Evolutionary conservation across 495 filamentous ascomycete genomes (phyloP).

Genomic region (Clohesyomyces aquaticus): DNA sequence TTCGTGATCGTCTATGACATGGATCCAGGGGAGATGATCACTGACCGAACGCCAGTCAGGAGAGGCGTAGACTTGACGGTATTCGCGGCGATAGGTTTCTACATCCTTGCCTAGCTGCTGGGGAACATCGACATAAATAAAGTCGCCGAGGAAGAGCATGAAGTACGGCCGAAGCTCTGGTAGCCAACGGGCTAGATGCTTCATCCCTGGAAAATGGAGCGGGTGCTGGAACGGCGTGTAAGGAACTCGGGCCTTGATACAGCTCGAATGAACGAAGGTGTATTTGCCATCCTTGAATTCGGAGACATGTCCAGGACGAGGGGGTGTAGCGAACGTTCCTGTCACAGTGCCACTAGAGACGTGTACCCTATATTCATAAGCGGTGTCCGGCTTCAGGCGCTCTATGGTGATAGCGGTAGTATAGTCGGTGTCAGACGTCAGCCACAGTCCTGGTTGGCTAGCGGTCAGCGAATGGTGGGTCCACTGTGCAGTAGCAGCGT

Average conservation of each 20-base stretch:
- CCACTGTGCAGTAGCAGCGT: slow-evolving; percentile 39
- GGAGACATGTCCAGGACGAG: slow-evolving; percentile 61
- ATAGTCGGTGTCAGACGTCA: slow-evolving; percentile 79
- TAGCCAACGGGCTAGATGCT: slow-evolving; percentile 64
- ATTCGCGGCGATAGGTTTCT: slow-evolving; percentile 84
- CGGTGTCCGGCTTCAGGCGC: slow-evolving; percentile 61
- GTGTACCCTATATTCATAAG: slow-evolving; percentile 73
- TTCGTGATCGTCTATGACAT: slow-evolving; percentile 95
- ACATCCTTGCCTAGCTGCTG: slow-evolving; percentile 69
- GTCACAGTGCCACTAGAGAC: slow-evolving; percentile 72
- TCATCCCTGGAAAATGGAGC: slow-evolving; percentile 76
- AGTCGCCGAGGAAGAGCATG: slow-evolving; percentile 99
- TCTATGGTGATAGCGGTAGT: slow-evolving; percentile 66
- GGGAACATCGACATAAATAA: slow-evolving; percentile 96
- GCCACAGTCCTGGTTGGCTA: slow-evolving; percentile 56
- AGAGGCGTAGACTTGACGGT: slow-evolving; percentile 89
- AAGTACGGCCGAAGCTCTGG: slow-evolving; percentile 72
- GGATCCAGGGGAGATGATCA: slow-evolving; percentile 86
- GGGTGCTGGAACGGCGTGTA: slow-evolving; percentile 83
- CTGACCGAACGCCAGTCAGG: slow-evolving; percentile 78
- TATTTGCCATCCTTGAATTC: slow-evolving; percentile 60
- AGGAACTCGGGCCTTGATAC: slow-evolving; percentile 86
- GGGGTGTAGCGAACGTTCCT: slow-evolving; percentile 75
- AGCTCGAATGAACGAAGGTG: slow-evolving; percentile 88
- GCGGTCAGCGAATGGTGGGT: slow-evolving; percentile 53